A percentile compares a stretch with the other conserved stretches of the same genome.
Conservation (phyloP, 1,284 basidiomycete genomes). For the Fistulinella cinereoalba region DNA sequence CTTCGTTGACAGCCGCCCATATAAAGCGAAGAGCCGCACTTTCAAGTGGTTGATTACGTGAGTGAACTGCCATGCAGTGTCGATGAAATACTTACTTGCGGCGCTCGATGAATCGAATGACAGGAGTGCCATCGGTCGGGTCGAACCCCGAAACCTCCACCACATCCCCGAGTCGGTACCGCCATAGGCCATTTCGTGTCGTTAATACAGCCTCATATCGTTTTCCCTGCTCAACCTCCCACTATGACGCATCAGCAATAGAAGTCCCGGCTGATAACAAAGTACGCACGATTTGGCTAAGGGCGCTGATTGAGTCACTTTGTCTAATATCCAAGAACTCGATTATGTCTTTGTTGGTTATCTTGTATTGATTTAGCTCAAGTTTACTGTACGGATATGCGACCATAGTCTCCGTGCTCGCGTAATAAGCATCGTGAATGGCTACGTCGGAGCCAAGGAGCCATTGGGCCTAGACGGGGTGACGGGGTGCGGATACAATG, state of each 20-base stretch:
- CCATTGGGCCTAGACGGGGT: too few species aligned
- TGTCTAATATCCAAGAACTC: slow-evolving; percentile 11
- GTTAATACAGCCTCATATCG: slow-evolving; percentile 22
- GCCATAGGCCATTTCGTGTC: slow-evolving; percentile 23
- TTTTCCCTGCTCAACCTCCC: slow-evolving; percentile 16
- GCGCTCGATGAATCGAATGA: slow-evolving; percentile 20
- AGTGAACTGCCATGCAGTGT: not conserved
- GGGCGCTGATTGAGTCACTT: not conserved
- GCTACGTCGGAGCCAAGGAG: too few species aligned
- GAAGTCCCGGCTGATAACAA: not conserved
- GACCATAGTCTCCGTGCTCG: too few species aligned
- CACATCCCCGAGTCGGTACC: slow-evolving; percentile 23
- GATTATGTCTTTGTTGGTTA: not conserved
- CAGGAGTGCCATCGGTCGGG: slow-evolving; percentile 14
- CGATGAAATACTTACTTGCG: slow-evolving; percentile 5
- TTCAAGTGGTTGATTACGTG: too few species aligned
- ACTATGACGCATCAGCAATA: slow-evolving; percentile 11
- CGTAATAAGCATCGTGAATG: too few species aligned
- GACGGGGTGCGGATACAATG: too few species aligned
- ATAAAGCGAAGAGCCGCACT: too few species aligned
- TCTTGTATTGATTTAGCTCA: not conserved
- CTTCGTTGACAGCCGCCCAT: too few species aligned
- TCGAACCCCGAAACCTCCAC: slow-evolving; percentile 23
- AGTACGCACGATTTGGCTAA: slow-evolving; percentile 4
- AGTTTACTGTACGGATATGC: too few species aligned